Evolutionary conservation across 139 green algal genomes (phyloP), one percentile per base, ranked within the genome.

Genomic region (Chlorella sp.): DNA sequence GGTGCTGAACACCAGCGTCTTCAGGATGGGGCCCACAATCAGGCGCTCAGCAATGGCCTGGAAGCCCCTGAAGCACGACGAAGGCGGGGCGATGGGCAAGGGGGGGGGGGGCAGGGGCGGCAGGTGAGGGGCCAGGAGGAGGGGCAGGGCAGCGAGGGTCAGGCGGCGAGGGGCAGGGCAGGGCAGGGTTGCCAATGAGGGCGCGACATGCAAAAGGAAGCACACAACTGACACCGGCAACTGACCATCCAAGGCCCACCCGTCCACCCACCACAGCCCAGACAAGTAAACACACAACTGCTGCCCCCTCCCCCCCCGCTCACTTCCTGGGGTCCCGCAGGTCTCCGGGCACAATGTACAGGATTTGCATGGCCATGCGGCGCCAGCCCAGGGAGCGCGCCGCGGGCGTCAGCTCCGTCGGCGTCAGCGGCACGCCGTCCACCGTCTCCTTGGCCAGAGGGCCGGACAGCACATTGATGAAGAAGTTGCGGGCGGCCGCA

Each of bases 1-100:
- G 66, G 98, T 99, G 84, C 79, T 92, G 91, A 98, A 99, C 32
- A 99, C 97, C 19, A 99, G 94, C 5, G 93, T 97, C 81, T 95
- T 91, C 26, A 99, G 94, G 53, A 99, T 97, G 26, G 97, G 97
- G 0, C 95, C 96, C 16, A 98, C 96, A 2, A 99, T 94, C 19
- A 99, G 94, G 22, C 91, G 88, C 60, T 96, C 88, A 39, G 91
- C 92, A 16, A 99, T 89, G 7, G 94, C 94, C 16, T 85, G 66
- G 86, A 98, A 99, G 0, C 91, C 84, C 64, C 79, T 83, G 87
- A n/a, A n/a, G n/a, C n/a, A n/a, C 79, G 40, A 21, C 32, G 1
- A 9, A 42, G 80, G 42, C 32, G 80, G 30, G 12, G 42, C 1
- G 48, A 16, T 57, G 48, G 48, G 48, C 48, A 57, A 9, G 9